Evolutionary conservation across 768 basidiomycete genomes (phyloP).

Genomic region (Sarcodon sp.): DNA sequence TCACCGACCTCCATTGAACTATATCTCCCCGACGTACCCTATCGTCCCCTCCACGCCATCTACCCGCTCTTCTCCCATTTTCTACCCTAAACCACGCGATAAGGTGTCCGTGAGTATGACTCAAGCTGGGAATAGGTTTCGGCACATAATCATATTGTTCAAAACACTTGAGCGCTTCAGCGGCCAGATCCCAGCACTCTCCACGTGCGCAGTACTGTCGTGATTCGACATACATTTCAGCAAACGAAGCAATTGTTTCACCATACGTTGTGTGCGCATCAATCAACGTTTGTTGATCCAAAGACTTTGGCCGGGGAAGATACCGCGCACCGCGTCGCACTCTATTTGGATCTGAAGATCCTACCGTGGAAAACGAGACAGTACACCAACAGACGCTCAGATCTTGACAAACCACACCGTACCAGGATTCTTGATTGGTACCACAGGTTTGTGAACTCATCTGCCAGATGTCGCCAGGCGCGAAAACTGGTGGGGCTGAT

Average conservation of each 20-base stretch:
- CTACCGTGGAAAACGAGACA: constrained; percentile 22
- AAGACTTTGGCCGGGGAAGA: constrained; percentile 23
- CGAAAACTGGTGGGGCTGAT: constrained; percentile 20
- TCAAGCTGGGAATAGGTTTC: constrained; percentile 32
- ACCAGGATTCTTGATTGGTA: constrained; percentile 17
- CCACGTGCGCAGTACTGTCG: constrained; percentile 34
- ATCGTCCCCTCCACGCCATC: constrained; percentile 40
- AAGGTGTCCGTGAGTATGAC: constrained; percentile 42
- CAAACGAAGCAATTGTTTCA: constrained; percentile 33
- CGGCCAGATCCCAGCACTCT: constrained; percentile 48
- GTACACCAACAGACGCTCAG: constrained; percentile 36
- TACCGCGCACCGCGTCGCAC: constrained; percentile 24
- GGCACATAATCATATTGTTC: constrained; percentile 27
- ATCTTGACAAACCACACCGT: constrained; percentile 32
- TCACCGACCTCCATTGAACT: constrained; percentile 35
- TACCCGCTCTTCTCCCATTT: constrained; percentile 21
- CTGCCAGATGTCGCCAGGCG: constrained; percentile 8
- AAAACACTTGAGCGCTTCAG: constrained; percentile 32
- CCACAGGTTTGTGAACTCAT: constrained; percentile 12
- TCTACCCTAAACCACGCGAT: constrained; percentile 29
- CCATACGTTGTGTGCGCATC: constrained; percentile 36
- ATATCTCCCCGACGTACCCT: constrained; percentile 41
- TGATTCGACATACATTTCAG: constrained; percentile 28
- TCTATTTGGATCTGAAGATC: constrained; percentile 14
- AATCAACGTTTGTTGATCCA: constrained; percentile 20